phyloP scores from a whole-genome alignment of 2,329 filamentous ascomycete genomes.

The Aspergillus intermedius region DNA sequence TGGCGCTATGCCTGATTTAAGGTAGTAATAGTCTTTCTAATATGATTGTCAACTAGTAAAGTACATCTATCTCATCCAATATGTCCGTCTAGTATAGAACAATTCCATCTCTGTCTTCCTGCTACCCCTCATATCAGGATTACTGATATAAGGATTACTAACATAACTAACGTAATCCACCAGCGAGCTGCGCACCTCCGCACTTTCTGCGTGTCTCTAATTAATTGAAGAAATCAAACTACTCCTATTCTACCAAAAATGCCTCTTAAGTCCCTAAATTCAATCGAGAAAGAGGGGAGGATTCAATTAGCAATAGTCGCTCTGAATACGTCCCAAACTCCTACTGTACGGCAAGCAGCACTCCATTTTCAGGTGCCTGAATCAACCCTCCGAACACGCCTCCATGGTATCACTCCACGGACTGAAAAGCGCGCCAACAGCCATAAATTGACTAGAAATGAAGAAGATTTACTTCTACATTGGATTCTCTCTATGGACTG shows the following conservation, averaged over 20 bases:
- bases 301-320: not conserved
- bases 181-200: not conserved
- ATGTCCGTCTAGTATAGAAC: too few relatives aligned
- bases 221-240: not conserved
- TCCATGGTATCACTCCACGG: not conserved
- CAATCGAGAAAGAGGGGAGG: not conserved
- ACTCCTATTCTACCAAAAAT: not conserved
- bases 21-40: too few relatives aligned
- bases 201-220: not conserved
- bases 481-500: not conserved
- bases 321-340: not conserved
- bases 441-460: not conserved
- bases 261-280: not conserved
- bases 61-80: too few relatives aligned
- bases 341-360: not conserved
- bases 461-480: not conserved
- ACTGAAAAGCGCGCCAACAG: not conserved
- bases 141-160: too few relatives aligned
- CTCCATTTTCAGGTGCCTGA: not conserved
- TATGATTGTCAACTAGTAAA: too few relatives aligned
- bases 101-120: too few relatives aligned
- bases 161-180: not conserved
- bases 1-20: not conserved
- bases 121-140: too few relatives aligned
- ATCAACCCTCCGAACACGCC: not conserved